Base-by-base conservation (phyloP, 2,329 filamentous ascomycete genomes). In the Aureobasidium sp. region DNA sequence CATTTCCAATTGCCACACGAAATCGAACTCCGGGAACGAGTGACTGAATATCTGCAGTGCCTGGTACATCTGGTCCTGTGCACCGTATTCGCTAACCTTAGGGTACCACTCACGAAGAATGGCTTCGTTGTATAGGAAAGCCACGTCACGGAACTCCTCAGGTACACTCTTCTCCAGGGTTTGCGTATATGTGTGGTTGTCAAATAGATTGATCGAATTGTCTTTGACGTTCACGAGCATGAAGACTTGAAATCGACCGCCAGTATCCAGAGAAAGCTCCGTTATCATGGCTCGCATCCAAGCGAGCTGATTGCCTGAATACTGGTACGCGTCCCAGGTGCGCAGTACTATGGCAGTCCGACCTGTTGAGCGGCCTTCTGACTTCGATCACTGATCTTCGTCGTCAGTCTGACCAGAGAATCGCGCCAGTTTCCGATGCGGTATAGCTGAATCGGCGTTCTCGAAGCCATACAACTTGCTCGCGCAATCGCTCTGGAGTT, bases 201-300 rank as follows among this genome's bases (percentile, higher is more conserved):
- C 9, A 34, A 53, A 39, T 8, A 53, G 34, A 15, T 53, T n/a
- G 34, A 53, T 3, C 2, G 34, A 53, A 7, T 39, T 53, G 49
- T 53, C 49, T 20, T 53, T 53, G 34, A 39, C 49, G 3, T 53
- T 34, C 2, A 53, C 49, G 20, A 53, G 49, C 14, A 53, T 22
- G n/a, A 53, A 39, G 14, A 39, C 34, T 11, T 53, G 49, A 6
- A 53, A 53, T 4, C 31, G 49, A 22, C 49, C 49, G 14, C 49
- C 31, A 7, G 49, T 53, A 34, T 53, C 49, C 31, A 53, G 20
- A 25, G 49, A 53, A 37, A 53, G 49, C 20, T 53, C 49, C 7
- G 49, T 53, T 17, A 53, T 53, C 49, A 53, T 53, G 20, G 49
- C 49, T 37, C 49, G 34, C 34, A 53, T 37, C 49, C 49, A 53